Evolutionary conservation across 2,329 filamentous ascomycete genomes (phyloP), one percentile per base, ranked within the genome.

Genomic region (Chaetomium sp.): DNA sequence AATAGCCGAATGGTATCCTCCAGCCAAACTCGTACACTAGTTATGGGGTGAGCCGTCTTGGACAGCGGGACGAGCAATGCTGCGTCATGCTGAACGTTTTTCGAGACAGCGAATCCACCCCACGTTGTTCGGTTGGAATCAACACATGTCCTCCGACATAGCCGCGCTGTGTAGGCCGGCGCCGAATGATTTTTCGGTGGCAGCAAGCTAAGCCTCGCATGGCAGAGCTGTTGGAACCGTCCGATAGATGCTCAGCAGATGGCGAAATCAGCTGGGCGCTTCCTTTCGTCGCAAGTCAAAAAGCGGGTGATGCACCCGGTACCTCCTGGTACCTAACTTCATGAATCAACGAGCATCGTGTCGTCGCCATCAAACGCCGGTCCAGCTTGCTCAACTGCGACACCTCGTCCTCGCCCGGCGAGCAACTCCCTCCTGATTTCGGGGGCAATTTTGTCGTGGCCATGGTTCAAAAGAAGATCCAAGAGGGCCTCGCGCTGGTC

Each of bases 391-490:
- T 91, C 89, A 25, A 88, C 74, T 27, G 87, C 81, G 6, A 94
- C 87, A 45, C 94, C 94, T 68, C 95, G 85, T 2, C 93, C 94
- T 77, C 95, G 85, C 1, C 95, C 95, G 29, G 92, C 93, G 56
- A 98, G 78, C 73, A 99, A 75, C 76, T 99, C 94, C 72, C 93
- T 87, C 70, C 95, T 83, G 29, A 98, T 91, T 75, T 98, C 95
- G 0, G 95, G 93, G 0, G 92, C 93, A 69, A 99, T 97, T 66
- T 89, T 86, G 67, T 88, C 87, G 78, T 99, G 95, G 0, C 93
- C 93, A 67, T 94, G 87, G 4, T 88, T 89, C 51, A 97, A 81
- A 21, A 99, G 81, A 65, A 99, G 78, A 78, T 99, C 95, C 6
- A 99, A 80, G 58, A 99, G 79, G 0, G 93, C 91, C 78, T 99